Base-by-base conservation (phyloP, 1,284 basidiomycete genomes). In the Moesziomyces sp. region DNA sequence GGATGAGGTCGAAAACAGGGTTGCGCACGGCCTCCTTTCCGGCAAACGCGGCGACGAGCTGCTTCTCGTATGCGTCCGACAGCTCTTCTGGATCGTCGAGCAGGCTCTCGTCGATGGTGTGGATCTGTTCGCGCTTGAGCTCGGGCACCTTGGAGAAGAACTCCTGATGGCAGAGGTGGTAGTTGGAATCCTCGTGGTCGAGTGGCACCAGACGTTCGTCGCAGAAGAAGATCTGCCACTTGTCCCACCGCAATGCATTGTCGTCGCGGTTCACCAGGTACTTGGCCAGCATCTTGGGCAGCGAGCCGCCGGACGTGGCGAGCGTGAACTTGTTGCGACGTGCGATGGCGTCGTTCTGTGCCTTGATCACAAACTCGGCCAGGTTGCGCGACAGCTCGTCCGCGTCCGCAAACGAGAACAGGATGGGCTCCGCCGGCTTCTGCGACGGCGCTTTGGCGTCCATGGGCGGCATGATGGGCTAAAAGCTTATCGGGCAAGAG, bases 161-260 rank as follows among this genome's bases (percentile, higher is more conserved):
- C 69, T 90, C 88, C 66, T 90, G 87, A 46, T 86, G 86, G 87
- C 92, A 93, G 52, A 93, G 89, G 11, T 85, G 83, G 86, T 96
- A 94, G 86, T 99, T 99, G 44, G 93, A 94, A 84, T 98, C 95
- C 56, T 90, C 88, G 83, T 97, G 88, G 86, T 95, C 91, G 80
- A 98, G 90, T 0, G 94, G 93, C 14, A 99, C 97, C 59, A 91
- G 90, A 58, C 97, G 92, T 87, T 99, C 97, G 85, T 99, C 97
- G 54, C 91, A 94, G 85, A 98, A 99, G 87, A 92, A 99, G 80
- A 99, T 90, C 79, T 98, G 93, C 95, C 95, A 99, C 85, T 93
- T 93, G 84, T 95, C 91, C 95, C 97, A 99, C 84, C 92, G 92
- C 16, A 95, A 89, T 47, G 78, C 81, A 52, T 89, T 88, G 45